These are phyloP conservation scores for Pyrenochaeta sp. DNA, from an alignment of 2,329 filamentous ascomycete species.

Conservation along the genomic window DNA sequence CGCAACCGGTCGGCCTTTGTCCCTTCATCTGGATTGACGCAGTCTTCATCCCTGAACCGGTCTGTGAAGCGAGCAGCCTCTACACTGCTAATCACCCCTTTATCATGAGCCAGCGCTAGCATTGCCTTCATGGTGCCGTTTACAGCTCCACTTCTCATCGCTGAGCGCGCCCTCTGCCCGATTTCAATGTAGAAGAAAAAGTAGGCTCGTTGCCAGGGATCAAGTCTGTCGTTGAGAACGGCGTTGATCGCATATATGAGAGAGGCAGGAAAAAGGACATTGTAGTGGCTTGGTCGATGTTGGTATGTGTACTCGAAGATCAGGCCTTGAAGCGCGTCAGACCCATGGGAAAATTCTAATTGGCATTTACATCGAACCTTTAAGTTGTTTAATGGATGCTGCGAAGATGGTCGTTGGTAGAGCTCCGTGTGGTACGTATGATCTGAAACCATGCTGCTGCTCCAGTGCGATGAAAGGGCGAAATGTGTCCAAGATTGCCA, in stretches of 20 bases:
- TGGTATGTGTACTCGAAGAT: constrained; percentile 13
- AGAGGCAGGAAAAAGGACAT: constrained; percentile 9
- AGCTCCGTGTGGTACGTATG: constrained; percentile 7
- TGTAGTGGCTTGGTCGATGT: constrained; percentile 12
- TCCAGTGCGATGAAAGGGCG: constrained; percentile 15
- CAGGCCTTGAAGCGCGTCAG: not conserved
- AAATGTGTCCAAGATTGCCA: constrained; percentile 15
- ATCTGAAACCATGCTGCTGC: constrained; percentile 10
- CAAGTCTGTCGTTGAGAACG: constrained; percentile 11
- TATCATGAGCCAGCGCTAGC: constrained; percentile 15
- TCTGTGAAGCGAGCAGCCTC: constrained; percentile 6
- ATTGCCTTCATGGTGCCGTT: constrained; percentile 17
- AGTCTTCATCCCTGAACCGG: not conserved
- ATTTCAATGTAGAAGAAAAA: constrained; percentile 13
- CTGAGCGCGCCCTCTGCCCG: constrained; percentile 5
- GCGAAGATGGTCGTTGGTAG: constrained; percentile 19
- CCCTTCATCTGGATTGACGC: not conserved
- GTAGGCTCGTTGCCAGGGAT: constrained; percentile 11
- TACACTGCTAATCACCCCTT: constrained; percentile 11
- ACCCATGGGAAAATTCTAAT: not conserved
- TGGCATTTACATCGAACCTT: constrained; percentile 1
- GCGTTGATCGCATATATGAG: constrained; percentile 16
- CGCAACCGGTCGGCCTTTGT: constrained; percentile 11
- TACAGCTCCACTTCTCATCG: constrained; percentile 6
- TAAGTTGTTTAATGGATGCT: constrained; percentile 18